phyloP scores from a whole-genome alignment of 176 grass and related monocot genomes.

The Phyllostachys edulis region DNA sequence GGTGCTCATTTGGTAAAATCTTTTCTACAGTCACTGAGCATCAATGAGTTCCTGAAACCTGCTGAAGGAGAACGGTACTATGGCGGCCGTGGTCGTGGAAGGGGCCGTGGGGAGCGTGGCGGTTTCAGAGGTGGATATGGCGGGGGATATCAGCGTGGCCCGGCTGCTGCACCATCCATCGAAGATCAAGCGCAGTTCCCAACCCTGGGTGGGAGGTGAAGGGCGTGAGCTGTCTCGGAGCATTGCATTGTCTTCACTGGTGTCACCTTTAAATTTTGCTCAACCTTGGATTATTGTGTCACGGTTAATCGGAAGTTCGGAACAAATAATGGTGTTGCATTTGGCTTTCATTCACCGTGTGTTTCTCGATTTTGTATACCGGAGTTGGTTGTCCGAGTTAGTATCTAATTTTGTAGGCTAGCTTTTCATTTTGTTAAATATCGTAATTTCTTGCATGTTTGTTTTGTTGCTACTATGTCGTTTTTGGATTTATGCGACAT shows the following conservation, averaged over 20 bases:
- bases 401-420: constrained; percentile 47
- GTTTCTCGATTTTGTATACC: constrained; percentile 43
- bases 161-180: constrained; percentile 51
- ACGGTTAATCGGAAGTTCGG: constrained; percentile 31
- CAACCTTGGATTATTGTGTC: constrained; percentile 31
- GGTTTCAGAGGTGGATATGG: constrained; percentile 48
- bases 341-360: constrained; percentile 30
- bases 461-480: neutral
- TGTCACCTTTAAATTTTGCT: constrained; percentile 50
- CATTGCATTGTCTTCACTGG: constrained; percentile 18
- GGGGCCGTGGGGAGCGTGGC: constrained; percentile 53
- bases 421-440: constrained; percentile 29
- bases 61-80: constrained; percentile 67
- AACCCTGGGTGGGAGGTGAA: constrained; percentile 73
- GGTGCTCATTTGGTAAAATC: constrained; percentile 3
- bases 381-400: constrained; percentile 36
- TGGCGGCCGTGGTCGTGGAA: constrained; percentile 64
- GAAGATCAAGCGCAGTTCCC: constrained; percentile 80
- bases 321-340: constrained; percentile 56
- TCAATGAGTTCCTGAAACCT: constrained; percentile 89
- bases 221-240: neutral
- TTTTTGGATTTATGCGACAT: neutral
- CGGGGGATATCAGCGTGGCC: constrained; percentile 33
- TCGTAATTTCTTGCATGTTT: neutral
- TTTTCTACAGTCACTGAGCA: constrained; percentile 58